A percentile compares a stretch with the other conserved stretches of the same genome.
phyloP scores from a whole-genome alignment of 257 asterid species.

The Primulina huaijiensis region DNA sequence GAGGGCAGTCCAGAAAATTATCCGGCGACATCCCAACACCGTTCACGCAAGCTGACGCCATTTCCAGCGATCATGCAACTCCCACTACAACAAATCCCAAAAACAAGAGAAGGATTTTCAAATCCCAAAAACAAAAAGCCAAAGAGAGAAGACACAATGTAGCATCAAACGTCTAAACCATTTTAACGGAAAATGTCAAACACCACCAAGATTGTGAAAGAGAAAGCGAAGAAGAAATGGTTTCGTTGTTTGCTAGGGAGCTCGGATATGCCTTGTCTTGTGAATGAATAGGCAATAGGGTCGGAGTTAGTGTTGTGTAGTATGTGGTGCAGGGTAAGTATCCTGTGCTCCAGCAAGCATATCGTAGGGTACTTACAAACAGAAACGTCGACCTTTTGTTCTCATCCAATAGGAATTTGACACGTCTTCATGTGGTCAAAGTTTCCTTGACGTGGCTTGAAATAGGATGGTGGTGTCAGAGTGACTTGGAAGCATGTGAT shows the following conservation, averaged over 20 bases:
- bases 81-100: background rate
- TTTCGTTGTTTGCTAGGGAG: slow-evolving; percentile 8
- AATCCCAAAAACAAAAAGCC: background rate
- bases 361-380: slow-evolving; percentile 9
- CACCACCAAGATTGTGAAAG: background rate
- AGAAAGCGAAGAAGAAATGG: background rate
- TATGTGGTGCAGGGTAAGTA: background rate
- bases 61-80: slow-evolving; percentile 34
- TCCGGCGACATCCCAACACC: slow-evolving; percentile 50
- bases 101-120: background rate
- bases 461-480: background rate
- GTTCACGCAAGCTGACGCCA: slow-evolving; percentile 73
- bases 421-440: background rate
- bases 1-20: slow-evolving; percentile 43
- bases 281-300: background rate
- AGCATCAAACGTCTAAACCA: slow-evolving; percentile 6
- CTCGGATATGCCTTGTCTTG: background rate
- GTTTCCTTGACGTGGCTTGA: background rate
- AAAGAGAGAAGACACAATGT: background rate
- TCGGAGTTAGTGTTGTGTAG: background rate
- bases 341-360: background rate
- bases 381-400: background rate
- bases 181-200: slow-evolving; percentile 20
- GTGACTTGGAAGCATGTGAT: background rate
- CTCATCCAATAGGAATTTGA: background rate